Base-by-base conservation (phyloP, 2,329 filamentous ascomycete species). In the Sporothrix globosa region DNA sequence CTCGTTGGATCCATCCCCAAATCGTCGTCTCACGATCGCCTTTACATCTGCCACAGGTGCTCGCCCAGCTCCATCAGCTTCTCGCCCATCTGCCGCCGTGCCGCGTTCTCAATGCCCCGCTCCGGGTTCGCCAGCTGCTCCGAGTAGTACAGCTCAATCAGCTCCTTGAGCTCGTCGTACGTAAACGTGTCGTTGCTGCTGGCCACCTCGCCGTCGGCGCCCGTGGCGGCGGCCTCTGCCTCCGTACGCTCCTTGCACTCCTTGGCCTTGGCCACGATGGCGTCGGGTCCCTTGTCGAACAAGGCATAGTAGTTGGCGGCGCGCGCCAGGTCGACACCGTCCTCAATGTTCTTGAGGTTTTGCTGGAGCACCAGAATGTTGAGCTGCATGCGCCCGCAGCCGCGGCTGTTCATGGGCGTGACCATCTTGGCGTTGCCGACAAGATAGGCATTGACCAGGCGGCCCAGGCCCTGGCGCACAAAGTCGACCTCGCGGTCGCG, bases 361-460 rank as follows among this genome's bases (percentile, higher is more conserved):
- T 99, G 96, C 81, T 98, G 95, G 67, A 99, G 83, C 53, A 99
- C 96, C 30, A 97, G 86, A 65, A 97, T 93, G 78, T 99, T 97
- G 76, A 98, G 88, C 78, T 93, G 91, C 88, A 99, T 93, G 50
- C 93, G 88, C n/a, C 90, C 88, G 72, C 90, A 92, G 54, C 96
- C 96, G 75, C 91, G 88, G 50, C 82, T 83, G 79, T 99, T 97
- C 89, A 99, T 95, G 9, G 91, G 89, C 66, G 89, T 88, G 58
- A 95, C 91, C 77, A 87, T 86, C 21, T 85, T 82, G 1, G 90
- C 88, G 73, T 91, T 91, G 72, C 88, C 83, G 50, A 97, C 88
- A 2, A 98, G 88, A 77, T 91, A 92, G 10, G 85, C 84, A 78
- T 96, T 94, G 75, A 96, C 91, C 24, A 98, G 87, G 21, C 89